These are phyloP conservation scores for Diospyros kaki DNA, from an alignment of 148 eudicot species.

Conservation along the genomic window DNA sequence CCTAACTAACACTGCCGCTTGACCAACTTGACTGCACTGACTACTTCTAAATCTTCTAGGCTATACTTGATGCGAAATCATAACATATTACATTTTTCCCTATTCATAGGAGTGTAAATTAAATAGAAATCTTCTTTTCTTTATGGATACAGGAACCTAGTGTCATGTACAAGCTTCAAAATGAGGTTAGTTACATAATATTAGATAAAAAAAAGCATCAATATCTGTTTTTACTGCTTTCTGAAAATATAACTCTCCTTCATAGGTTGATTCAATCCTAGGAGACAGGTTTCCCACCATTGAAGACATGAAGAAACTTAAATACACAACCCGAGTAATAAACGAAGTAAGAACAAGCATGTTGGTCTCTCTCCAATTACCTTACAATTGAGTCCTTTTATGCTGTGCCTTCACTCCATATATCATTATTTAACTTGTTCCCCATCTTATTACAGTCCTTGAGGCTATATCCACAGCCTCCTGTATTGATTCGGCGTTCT, in stretches of 20 bases:
- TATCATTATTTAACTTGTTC: not conserved
- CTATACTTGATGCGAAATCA: too few relatives aligned
- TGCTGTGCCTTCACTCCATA: not conserved
- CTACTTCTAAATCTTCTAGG: too few relatives aligned
- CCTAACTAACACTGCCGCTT: too few relatives aligned
- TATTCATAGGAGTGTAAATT: too few relatives aligned
- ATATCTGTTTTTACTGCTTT: not conserved
- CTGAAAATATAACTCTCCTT: not conserved
- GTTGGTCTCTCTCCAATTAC: not conserved
- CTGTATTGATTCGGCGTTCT: slow-evolving; percentile 94
- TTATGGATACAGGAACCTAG: slow-evolving; percentile 56
- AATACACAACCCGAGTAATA: slow-evolving; percentile 86
- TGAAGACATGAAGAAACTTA: slow-evolving; percentile 93
- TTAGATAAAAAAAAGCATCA: not conserved
- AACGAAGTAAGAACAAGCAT: slow-evolving; percentile 67
- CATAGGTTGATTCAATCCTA: slow-evolving; percentile 86
- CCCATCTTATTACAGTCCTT: slow-evolving; percentile 53
- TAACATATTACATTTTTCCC: too few relatives aligned
- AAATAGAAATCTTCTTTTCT: too few relatives aligned
- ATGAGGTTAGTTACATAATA: slow-evolving; percentile 50
- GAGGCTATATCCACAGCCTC: slow-evolving; percentile 98
- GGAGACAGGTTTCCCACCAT: slow-evolving; percentile 89
- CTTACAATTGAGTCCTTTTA: not conserved
- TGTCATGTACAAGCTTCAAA: slow-evolving; percentile 80
- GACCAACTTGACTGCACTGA: too few relatives aligned